Evolutionary conservation across 352 stramenopile species (phyloP).

Genomic region (Phytophthora fragariae): DNA sequence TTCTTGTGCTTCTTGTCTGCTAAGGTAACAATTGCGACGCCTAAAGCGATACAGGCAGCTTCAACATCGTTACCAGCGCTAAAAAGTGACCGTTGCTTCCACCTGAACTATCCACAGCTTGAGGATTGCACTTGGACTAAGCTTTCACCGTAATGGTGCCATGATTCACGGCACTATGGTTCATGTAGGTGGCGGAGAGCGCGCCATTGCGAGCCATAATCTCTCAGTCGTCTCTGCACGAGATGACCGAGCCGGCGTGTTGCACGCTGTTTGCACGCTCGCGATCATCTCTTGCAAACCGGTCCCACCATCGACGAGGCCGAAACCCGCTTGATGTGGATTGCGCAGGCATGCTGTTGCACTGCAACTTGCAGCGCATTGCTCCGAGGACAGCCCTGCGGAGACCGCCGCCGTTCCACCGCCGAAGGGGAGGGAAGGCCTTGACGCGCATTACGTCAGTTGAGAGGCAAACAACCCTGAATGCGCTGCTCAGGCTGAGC

Average conservation of each 20-base stretch:
- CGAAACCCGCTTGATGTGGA: slow-evolving; percentile 28
- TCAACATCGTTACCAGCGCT: slow-evolving; percentile 35
- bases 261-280: slow-evolving; percentile 25
- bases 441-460: background rate
- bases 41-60: slow-evolving; percentile 10
- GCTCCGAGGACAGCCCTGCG: background rate
- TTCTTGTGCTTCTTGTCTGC: background rate
- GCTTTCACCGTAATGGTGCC: background rate
- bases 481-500: slow-evolving; percentile 8
- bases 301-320: slow-evolving; percentile 22
- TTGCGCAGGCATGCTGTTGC: slow-evolving; percentile 7
- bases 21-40: background rate
- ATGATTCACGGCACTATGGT: background rate
- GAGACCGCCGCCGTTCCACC: slow-evolving; percentile 15
- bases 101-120: slow-evolving; percentile 27
- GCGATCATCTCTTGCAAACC: slow-evolving; percentile 26
- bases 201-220: slow-evolving; percentile 15
- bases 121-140: background rate
- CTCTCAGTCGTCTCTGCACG: slow-evolving; percentile 9
- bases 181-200: background rate
- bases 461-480: background rate
- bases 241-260: background rate
- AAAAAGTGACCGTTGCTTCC: slow-evolving; percentile 24
- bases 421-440: background rate
- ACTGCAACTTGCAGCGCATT: background rate